These are phyloP conservation scores for Candida sp. DNA, from an alignment of 1,139 yeast genomes.

Conservation along the genomic window DNA sequence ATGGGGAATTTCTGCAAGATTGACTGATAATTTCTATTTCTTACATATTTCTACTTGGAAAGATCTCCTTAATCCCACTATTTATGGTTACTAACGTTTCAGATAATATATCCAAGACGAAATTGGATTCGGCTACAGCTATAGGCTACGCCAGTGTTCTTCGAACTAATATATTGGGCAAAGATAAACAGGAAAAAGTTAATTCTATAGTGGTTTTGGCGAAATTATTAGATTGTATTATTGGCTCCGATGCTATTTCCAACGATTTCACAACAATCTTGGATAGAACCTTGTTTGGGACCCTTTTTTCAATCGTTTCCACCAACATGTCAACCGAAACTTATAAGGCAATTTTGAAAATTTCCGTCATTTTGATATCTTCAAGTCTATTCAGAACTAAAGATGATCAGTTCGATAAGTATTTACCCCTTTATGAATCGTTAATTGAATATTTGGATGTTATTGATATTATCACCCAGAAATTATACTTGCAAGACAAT, in stretches of 20 bases:
- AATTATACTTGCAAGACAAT: conserved; percentile 40
- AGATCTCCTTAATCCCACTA: too few relatives aligned
- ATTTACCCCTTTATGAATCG: conserved; percentile 39
- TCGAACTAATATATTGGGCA: conserved; percentile 39
- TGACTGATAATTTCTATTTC: too few relatives aligned
- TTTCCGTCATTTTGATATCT: conserved; percentile 40
- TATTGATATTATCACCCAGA: conserved; percentile 39
- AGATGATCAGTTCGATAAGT: conserved; percentile 30
- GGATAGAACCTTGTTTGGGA: conserved; percentile 39
- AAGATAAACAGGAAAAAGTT: conserved; percentile 50
- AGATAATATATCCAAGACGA: conserved; percentile 25
- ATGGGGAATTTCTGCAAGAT: too few relatives aligned
- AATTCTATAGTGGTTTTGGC: conserved; percentile 54
- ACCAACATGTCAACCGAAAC: conserved; percentile 48
- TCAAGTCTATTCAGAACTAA: conserved; percentile 41
- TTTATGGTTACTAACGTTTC: conserved; percentile 4
- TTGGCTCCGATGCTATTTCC: conserved; percentile 36
- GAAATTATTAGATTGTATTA: conserved; percentile 45
- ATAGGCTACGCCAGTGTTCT: conserved; percentile 34
- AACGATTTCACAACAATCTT: conserved; percentile 36
- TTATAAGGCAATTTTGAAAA: conserved; percentile 46
- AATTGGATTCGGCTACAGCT: conserved; percentile 34
- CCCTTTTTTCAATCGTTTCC: conserved; percentile 43
- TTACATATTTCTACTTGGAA: too few relatives aligned
- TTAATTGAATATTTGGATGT: conserved; percentile 41